Evolutionary conservation across 768 basidiomycete genomes (phyloP), one percentile per base, ranked within the genome.

Genomic region (Pleurotus djamor): DNA sequence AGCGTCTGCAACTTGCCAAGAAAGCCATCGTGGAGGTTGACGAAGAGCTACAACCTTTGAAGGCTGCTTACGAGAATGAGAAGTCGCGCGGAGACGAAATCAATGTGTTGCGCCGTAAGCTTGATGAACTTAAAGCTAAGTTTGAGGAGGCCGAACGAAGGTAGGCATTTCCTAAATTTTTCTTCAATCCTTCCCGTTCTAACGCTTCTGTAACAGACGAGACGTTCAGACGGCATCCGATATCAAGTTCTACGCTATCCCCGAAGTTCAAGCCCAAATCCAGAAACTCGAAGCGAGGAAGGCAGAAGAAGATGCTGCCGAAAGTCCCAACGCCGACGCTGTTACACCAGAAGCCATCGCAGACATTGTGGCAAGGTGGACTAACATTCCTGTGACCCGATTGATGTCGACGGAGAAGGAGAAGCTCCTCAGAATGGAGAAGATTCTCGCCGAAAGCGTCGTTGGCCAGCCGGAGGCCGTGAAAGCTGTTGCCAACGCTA

Each of bases 311-410:
- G 88, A 93, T 64, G 63, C 76, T 79, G 62, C 82, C 90, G 50
- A 77, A 54, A 76, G 81, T 12, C 74, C 75, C 48, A 83, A 84
- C 13, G 71, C 80, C 14, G 91, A 94, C 61, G 79, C 79, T 8
- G 95, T 97, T 49, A 91, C 89, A 4, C 80, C 93, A 14, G 94
- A 96, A 61, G 87, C 92, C 61, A 98, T 99, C 60, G 93, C 94
- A 14, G 92, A 96, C 69, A 95, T 98, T 62, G 94, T 98, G 28
- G 90, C 86, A 16, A 83, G 90, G 59, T 98, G 95, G 95, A 96
- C 94, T 3, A 87, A 86, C 45, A 92, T 98, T 58, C 96, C 96
- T 2, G 91, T 96, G 10, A 91, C 90, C 33, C 81, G 89, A 17
- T 77, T 97, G 41, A 82, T 94, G 77, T 89, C 90, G n/a, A 85